Percentiles rank a stretch among this genome's conserved stretches.
These are phyloP conservation scores for Podaxis sp. DNA, from an alignment of 768 basidiomycete genomes.

Conservation along the genomic window DNA sequence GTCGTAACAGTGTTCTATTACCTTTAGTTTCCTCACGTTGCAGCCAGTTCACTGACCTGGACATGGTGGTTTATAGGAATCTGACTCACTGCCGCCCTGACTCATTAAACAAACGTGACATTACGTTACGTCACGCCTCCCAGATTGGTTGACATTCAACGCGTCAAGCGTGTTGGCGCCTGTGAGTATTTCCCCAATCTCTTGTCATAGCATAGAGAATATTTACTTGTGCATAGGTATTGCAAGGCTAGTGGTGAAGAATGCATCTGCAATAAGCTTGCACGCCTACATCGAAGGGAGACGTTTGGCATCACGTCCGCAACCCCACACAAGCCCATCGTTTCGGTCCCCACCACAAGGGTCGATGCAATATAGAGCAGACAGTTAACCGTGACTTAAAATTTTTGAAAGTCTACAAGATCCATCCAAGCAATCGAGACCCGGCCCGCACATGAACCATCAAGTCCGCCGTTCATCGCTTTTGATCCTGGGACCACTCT, in stretches of 20 bases:
- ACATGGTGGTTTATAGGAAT: conserved; percentile 13
- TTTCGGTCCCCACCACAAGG: not conserved
- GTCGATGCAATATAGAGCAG: conserved; percentile 3
- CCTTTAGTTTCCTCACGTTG: not conserved
- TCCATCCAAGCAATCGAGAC: not conserved
- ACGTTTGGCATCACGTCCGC: no score
- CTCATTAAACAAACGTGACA: conserved; percentile 2
- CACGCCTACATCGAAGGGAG: no score
- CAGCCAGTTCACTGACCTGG: not conserved
- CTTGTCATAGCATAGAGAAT: not conserved
- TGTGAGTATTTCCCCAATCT: not conserved
- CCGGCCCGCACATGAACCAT: not conserved
- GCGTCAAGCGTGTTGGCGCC: not conserved
- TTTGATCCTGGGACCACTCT: not conserved
- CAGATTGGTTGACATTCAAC: not conserved
- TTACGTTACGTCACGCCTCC: not conserved
- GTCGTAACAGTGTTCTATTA: conserved; percentile 4
- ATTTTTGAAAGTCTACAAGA: not conserved
- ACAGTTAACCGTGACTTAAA: not conserved
- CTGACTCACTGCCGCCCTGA: not conserved
- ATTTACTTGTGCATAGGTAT: not conserved
- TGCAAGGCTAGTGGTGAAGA: no score
- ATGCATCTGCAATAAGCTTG: no score
- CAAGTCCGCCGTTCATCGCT: not conserved
- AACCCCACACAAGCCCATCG: not conserved